Conservation (phyloP, 1,139 yeast species). For the Komagataea norvegica region DNA sequence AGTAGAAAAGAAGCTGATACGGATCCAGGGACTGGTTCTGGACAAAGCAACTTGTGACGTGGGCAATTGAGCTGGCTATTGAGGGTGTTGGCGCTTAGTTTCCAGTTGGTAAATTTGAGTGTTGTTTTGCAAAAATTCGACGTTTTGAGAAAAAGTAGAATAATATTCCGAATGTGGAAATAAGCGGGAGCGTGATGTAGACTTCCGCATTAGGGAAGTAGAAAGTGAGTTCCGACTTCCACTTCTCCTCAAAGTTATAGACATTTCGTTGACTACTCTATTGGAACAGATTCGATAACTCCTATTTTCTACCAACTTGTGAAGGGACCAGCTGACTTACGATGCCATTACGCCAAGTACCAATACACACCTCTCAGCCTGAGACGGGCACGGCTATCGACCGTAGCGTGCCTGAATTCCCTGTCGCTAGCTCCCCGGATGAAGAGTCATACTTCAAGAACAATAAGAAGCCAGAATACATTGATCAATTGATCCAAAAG, state of each 20-base stretch:
- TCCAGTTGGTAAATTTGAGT: not conserved
- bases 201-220: constrained; percentile 13
- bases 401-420: constrained; percentile 67
- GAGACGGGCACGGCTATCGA: constrained; percentile 73
- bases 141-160: constrained; percentile 2
- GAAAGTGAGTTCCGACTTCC: too few relatives aligned
- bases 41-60: too few relatives aligned
- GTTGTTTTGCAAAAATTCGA: constrained; percentile 2
- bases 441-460: constrained; percentile 71
- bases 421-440: constrained; percentile 68
- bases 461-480: constrained; percentile 71
- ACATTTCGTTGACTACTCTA: too few relatives aligned
- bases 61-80: constrained; percentile 2
- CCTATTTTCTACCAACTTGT: too few relatives aligned
- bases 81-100: too few relatives aligned
- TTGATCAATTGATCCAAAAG: constrained; percentile 53
- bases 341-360: too few relatives aligned
- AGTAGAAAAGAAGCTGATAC: too few relatives aligned
- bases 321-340: too few relatives aligned
- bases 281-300: too few relatives aligned
- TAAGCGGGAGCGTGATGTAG: constrained; percentile 6
- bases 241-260: too few relatives aligned
- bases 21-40: too few relatives aligned
- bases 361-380: constrained; percentile 57
- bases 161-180: constrained; percentile 1